These are phyloP conservation scores for Nannizzia gypsea DNA, from an alignment of 2,329 filamentous ascomycete genomes.

Conservation along the genomic window DNA sequence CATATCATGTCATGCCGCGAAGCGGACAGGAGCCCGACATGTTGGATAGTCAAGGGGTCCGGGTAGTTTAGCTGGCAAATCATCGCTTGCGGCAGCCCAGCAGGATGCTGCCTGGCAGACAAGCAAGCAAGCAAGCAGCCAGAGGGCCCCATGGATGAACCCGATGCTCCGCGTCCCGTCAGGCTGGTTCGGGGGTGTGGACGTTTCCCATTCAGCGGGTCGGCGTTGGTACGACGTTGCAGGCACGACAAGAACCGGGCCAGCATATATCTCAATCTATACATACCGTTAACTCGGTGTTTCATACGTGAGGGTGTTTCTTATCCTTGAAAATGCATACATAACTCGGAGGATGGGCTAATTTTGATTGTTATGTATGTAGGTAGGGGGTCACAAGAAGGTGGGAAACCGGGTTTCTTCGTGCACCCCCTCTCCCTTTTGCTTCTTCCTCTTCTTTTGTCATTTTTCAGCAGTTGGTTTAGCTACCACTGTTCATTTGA, in stretches of 20 bases:
- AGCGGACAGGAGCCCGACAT: background rate
- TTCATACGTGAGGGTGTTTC: no score
- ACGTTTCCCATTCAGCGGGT: constrained; percentile 2
- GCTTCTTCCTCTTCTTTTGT: no score
- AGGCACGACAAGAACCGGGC: background rate
- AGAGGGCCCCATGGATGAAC: background rate
- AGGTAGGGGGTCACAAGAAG: no score
- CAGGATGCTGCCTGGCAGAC: no score
- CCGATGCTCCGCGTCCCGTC: background rate
- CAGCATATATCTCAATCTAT: background rate
- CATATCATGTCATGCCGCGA: background rate
- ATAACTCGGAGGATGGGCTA: no score
- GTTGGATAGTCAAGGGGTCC: background rate
- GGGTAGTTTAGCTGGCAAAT: background rate
- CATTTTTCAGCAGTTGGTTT: no score
- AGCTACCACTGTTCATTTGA: no score
- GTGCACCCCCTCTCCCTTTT: no score
- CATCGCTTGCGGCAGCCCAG: background rate
- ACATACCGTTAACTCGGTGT: no score
- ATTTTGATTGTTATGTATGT: no score
- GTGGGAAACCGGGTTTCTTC: no score
- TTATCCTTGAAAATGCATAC: no score
- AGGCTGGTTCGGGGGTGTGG: background rate
- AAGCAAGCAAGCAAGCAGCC: background rate
- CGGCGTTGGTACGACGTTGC: background rate